These are phyloP conservation scores for Macadamia integrifolia DNA, from an alignment of 164 flowering plant species.

Conservation along the genomic window DNA sequence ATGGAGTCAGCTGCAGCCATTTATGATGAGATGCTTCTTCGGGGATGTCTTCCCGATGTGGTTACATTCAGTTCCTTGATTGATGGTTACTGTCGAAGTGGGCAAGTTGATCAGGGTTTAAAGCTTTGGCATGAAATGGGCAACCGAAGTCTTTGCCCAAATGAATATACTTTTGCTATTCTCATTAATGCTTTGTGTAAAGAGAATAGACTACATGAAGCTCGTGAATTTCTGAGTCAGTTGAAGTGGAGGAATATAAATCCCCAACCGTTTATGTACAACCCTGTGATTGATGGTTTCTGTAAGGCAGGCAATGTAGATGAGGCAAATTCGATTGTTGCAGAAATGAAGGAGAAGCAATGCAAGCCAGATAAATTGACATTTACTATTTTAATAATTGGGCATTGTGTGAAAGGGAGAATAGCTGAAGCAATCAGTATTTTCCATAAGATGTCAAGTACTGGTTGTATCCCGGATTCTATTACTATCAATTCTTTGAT, in stretches of 20 bases:
- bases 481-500: constrained; percentile 52
- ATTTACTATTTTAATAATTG: constrained; percentile 82
- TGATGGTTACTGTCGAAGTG: constrained; percentile 62
- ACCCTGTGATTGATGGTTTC: constrained; percentile 84
- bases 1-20: constrained; percentile 41
- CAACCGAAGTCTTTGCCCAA: constrained; percentile 48
- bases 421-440: constrained; percentile 63
- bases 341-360: constrained; percentile 68
- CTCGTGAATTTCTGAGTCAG: constrained; percentile 51
- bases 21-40: constrained; percentile 45
- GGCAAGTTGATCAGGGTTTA: constrained; percentile 54
- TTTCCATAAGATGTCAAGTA: constrained; percentile 57
- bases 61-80: constrained; percentile 69
- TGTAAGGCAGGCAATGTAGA: constrained; percentile 90
- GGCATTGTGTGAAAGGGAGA: constrained; percentile 95
- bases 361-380: constrained; percentile 74
- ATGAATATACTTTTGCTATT: constrained; percentile 57
- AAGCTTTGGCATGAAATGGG: constrained; percentile 63
- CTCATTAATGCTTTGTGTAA: constrained; percentile 68
- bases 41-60: constrained; percentile 63
- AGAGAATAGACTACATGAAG: constrained; percentile 64
- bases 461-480: constrained; percentile 62
- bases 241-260: constrained; percentile 37
- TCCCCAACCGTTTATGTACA: constrained; percentile 68
- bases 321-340: constrained; percentile 62